Percentiles rank a stretch among this genome's conserved stretches.
These are phyloP conservation scores for Fusarium albosuccineum DNA, from an alignment of 2,329 filamentous ascomycete genomes.

Conservation along the genomic window DNA sequence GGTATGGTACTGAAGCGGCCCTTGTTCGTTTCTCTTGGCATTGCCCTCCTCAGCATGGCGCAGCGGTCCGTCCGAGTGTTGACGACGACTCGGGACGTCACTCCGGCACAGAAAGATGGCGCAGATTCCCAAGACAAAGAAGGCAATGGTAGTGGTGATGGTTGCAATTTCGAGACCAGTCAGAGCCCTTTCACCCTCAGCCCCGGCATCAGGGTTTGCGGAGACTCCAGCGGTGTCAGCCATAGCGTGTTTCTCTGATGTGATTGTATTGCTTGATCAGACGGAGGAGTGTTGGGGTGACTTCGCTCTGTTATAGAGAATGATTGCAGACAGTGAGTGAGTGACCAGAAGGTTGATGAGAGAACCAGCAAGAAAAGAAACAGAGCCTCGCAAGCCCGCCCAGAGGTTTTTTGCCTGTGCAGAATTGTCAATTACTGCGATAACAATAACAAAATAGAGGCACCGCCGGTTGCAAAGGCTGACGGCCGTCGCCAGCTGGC, in stretches of 20 bases:
- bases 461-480: background rate
- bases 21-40: slow-evolving; percentile 2
- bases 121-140: slow-evolving; percentile 29
- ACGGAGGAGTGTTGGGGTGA: background rate
- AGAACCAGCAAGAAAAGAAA: slow-evolving; percentile 1
- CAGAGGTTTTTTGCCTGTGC: background rate
- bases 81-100: slow-evolving; percentile 22
- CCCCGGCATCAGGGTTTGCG: background rate
- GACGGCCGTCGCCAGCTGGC: slow-evolving; percentile 25
- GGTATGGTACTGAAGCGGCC: slow-evolving; percentile 6
- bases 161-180: slow-evolving; percentile 46
- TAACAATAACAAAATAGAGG: slow-evolving; percentile 9
- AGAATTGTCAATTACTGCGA: background rate
- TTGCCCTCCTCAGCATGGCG: slow-evolving; percentile 30
- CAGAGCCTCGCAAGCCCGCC: background rate
- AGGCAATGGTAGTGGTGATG: slow-evolving; percentile 47
- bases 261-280: background rate
- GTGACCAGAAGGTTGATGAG: background rate
- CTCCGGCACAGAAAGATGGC: slow-evolving; percentile 43
- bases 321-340: background rate
- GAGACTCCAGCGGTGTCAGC: slow-evolving; percentile 10
- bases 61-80: slow-evolving; percentile 4
- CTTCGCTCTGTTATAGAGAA: background rate
- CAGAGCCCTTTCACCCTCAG: slow-evolving; percentile 20
- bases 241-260: slow-evolving; percentile 1